These are phyloP conservation scores for Ilex aquifolium DNA, from an alignment of 257 asterid species.

Conservation along the genomic window DNA sequence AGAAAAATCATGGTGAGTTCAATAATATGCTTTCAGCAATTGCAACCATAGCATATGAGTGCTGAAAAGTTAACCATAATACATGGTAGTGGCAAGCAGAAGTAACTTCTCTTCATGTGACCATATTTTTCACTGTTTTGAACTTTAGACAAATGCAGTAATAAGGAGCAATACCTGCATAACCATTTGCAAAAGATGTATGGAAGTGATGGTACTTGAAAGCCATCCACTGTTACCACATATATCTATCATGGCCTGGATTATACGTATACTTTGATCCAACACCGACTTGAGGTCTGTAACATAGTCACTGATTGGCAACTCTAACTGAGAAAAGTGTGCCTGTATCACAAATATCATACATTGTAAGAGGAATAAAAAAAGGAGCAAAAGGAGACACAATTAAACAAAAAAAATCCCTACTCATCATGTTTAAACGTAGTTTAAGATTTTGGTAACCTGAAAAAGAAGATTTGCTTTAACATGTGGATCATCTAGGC, in stretches of 20 bases:
- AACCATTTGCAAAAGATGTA: slow-evolving; percentile 95
- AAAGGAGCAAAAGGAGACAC: background rate
- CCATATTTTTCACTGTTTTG: background rate
- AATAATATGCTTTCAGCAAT: no score
- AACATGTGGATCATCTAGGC: slow-evolving; percentile 96
- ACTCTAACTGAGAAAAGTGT: slow-evolving; percentile 77
- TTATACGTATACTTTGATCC: slow-evolving; percentile 93
- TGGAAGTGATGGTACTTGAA: slow-evolving; percentile 77
- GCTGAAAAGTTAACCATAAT: background rate
- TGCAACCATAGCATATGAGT: background rate
- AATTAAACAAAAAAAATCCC: background rate
- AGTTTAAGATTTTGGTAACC: slow-evolving; percentile 38
- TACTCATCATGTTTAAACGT: background rate
- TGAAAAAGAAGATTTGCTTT: slow-evolving; percentile 94
- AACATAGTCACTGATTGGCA: slow-evolving; percentile 83
- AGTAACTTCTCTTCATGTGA: background rate
- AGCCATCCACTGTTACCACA: slow-evolving; percentile 99
- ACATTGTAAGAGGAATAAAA: slow-evolving; percentile 9
- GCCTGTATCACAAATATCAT: slow-evolving; percentile 54
- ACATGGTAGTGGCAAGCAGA: background rate
- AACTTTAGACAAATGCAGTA: slow-evolving; percentile 1
- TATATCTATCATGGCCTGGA: slow-evolving; percentile 98
- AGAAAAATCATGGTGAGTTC: no score
- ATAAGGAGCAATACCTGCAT: slow-evolving; percentile 72
- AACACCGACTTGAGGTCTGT: slow-evolving; percentile 91